phyloP scores from a whole-genome alignment of 306 rosid genomes.

The Cucurbita pepo region DNA sequence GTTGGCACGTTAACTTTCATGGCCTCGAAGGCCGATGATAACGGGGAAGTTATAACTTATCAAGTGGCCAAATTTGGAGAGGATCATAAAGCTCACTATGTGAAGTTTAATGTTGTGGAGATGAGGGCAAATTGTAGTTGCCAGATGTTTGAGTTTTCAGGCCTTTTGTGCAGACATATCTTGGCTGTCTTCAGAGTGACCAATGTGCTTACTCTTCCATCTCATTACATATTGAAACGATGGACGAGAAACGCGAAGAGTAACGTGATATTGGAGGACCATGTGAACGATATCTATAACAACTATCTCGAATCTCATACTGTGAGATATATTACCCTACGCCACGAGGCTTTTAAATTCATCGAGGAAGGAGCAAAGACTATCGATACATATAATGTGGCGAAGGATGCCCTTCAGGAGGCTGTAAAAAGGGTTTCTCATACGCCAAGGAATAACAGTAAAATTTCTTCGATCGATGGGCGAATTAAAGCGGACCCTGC shows the following conservation, averaged over 20 bases:
- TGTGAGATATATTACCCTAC: slow-evolving; percentile 79
- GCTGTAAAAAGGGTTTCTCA: slow-evolving; percentile 59
- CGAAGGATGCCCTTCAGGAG: slow-evolving; percentile 52
- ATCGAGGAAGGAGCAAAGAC: slow-evolving; percentile 76
- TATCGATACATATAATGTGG: slow-evolving; percentile 49
- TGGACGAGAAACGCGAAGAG: slow-evolving; percentile 99
- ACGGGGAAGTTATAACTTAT: slow-evolving; percentile 63
- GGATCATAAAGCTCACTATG: slow-evolving; percentile 63
- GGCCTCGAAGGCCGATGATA: slow-evolving; percentile 80
- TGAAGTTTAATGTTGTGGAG: slow-evolving; percentile 80
- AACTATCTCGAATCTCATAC: slow-evolving; percentile 94
- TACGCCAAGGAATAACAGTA: slow-evolving; percentile 39
- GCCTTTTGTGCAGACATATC: slow-evolving; percentile 92
- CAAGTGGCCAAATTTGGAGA: slow-evolving; percentile 89
- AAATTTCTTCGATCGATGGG: slow-evolving; percentile 40
- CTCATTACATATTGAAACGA: slow-evolving; percentile 85
- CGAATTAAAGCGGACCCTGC: slow-evolving; percentile 30
- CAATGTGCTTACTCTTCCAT: slow-evolving; percentile 89
- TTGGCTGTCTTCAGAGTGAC: slow-evolving; percentile 97
- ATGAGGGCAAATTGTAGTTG: slow-evolving; percentile 90
- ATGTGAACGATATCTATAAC: slow-evolving; percentile 46
- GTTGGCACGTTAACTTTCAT: slow-evolving; percentile 86
- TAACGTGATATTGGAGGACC: slow-evolving; percentile 76
- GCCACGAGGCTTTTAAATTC: slow-evolving; percentile 70
- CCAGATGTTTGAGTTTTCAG: slow-evolving; percentile 98